Conservation (phyloP, 75 land plant genomes). For the Pinus taeda region DNA sequence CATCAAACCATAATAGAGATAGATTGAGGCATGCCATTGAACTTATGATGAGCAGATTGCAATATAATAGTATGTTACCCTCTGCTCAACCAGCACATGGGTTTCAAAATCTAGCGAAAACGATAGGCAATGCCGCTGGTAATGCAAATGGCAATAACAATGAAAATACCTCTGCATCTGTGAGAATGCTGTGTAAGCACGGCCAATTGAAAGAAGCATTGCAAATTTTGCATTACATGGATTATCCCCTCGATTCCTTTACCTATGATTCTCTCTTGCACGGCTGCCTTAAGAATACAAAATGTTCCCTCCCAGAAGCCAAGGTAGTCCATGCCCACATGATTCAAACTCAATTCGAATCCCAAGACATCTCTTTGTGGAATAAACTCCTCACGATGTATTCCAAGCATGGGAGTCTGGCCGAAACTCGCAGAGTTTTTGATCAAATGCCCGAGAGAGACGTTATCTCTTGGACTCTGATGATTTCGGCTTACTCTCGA, state of each 20-base stretch:
- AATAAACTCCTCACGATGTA: constrained; percentile 30
- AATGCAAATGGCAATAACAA: too few species aligned
- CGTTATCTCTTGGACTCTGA: constrained; percentile 36
- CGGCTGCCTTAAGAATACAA: background rate
- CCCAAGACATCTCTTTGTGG: constrained; percentile 8
- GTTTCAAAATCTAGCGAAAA: too few species aligned
- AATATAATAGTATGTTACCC: too few species aligned
- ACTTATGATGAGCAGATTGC: too few species aligned
- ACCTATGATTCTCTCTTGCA: background rate
- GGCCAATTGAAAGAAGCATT: background rate
- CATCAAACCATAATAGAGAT: too few species aligned
- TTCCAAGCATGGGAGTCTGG: constrained; percentile 17
- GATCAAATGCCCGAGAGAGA: constrained; percentile 37
- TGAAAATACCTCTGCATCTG: too few species aligned
- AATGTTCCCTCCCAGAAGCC: background rate
- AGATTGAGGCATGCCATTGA: too few species aligned
- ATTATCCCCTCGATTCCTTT: background rate
- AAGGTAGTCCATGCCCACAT: constrained; percentile 19
- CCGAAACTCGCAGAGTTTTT: constrained; percentile 18
- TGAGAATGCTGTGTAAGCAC: too few species aligned
- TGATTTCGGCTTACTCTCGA: constrained; percentile 31
- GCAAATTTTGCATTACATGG: constrained; percentile 1
- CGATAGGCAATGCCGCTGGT: too few species aligned
- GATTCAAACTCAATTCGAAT: constrained; percentile 11
- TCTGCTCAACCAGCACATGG: too few species aligned